Conservation (phyloP, 768 basidiomycete genomes). For the Russula sp. region DNA sequence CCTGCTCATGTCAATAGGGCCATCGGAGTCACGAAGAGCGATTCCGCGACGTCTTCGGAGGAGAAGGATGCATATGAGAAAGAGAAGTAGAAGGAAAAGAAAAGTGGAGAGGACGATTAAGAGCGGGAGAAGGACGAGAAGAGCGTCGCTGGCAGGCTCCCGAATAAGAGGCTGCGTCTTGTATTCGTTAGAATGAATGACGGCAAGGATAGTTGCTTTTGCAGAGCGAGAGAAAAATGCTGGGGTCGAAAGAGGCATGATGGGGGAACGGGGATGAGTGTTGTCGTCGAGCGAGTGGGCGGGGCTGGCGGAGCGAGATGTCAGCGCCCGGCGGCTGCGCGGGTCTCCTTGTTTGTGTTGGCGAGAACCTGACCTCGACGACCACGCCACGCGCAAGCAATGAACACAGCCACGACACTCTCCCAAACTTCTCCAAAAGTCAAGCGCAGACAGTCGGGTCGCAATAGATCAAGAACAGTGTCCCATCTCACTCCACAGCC, state of each 20-base stretch:
- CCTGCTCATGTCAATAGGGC: constrained; percentile 87
- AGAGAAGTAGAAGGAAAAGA: constrained; percentile 85
- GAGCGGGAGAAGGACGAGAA: constrained; percentile 85
- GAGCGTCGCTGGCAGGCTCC: constrained; percentile 46
- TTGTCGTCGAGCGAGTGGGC: not conserved
- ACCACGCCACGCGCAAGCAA: not conserved
- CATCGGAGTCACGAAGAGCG: constrained; percentile 75
- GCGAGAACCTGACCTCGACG: not conserved
- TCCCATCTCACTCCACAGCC: constrained; percentile 52
- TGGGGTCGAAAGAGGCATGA: not conserved
- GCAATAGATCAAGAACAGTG: constrained; percentile 40
- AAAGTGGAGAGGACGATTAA: constrained; percentile 91
- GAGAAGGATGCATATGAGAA: constrained; percentile 83
- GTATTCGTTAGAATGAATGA: constrained; percentile 1
- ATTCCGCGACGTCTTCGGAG: constrained; percentile 74
- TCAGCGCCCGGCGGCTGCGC: not conserved
- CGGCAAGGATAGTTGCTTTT: not conserved
- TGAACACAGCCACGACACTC: constrained; percentile 43
- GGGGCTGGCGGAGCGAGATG: not conserved
- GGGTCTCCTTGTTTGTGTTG: not conserved
- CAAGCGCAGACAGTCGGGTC: constrained; percentile 49
- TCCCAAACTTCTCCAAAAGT: constrained; percentile 48
- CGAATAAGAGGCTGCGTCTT: constrained; percentile 15
- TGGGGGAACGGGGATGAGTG: not conserved
- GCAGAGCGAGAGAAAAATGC: not conserved